phyloP scores from a whole-genome alignment of 2,329 filamentous ascomycete species.

The Pestalotiopsis sp. region DNA sequence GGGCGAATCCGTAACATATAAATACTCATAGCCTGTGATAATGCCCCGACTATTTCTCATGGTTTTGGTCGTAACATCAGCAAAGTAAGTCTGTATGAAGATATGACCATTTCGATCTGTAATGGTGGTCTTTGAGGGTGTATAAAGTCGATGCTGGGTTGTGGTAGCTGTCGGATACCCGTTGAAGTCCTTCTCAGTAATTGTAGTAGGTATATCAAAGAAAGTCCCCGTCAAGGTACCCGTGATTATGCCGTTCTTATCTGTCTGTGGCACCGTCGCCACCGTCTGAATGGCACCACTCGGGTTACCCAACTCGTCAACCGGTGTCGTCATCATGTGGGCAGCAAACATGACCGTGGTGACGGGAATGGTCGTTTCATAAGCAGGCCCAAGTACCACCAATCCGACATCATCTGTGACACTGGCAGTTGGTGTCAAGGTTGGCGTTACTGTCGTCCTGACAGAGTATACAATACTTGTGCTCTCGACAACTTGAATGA shows the following conservation, averaged over 20 bases:
- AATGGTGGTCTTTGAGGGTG: background rate
- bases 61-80: background rate
- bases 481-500: background rate
- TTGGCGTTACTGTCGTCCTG: background rate
- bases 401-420: background rate
- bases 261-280: background rate
- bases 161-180: background rate
- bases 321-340: background rate
- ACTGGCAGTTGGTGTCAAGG: background rate
- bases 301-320: background rate
- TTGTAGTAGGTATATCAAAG: background rate
- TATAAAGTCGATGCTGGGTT: background rate
- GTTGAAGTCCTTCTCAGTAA: background rate
- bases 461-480: background rate
- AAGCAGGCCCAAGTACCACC: background rate
- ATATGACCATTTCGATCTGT: background rate
- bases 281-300: background rate
- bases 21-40: background rate
- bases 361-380: background rate
- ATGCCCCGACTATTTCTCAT: background rate
- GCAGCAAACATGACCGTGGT: background rate
- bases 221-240: background rate
- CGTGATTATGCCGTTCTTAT: background rate
- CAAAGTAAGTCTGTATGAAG: background rate
- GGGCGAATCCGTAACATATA: constrained; percentile 2